Evolutionary conservation across 192 early-diverging fungal species (phyloP), one percentile per base, ranked within the genome.

Genomic region (Rhizophagus clarus): DNA sequence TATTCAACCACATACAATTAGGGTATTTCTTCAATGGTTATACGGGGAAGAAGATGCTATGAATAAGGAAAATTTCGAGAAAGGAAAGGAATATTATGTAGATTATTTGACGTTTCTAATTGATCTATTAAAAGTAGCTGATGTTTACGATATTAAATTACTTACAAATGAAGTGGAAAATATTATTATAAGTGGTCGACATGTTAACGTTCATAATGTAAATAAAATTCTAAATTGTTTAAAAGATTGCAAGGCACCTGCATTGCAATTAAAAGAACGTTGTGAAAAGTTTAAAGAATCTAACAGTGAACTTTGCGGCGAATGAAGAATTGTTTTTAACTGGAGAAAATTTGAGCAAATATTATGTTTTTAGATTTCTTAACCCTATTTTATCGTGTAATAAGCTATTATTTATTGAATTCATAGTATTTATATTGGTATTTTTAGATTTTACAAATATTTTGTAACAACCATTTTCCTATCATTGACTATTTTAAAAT

Each of bases 1-100:
- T 29, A 66, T 29, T 31, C 28, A 68, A 20, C 66, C 66, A 32
- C 11, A 15, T 20, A 31, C 66, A 68, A 32, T 68, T 5, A 28
- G 66, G 20, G 32, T 68, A 68, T 20, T 68, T 15, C 28, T 68
- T 31, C 66, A 17, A 20, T 68, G 66, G 66, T 37, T 68, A 68
- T 68, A 68, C 31, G 66, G 66, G 3, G 29, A 68, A 34, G 11
- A 28, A 68, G 28, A 20, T 37, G 29, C 14, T 6, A 20, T 20
- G 7, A 45, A 45, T 2, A 11, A 45, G 12, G 42, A 45, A 45
- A 45, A 45, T 11, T 45, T 45, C 2, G 2, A 12, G 12, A 2
- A 10, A 45, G 37, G 37, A 40, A 40, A 40, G 10, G 26, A 24
- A 26, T 10, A 24, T 63, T 11, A 63, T 24, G 2, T 8, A 7